Evolutionary conservation across 257 asterid species (phyloP).

Genomic region (Solanum commersonii): DNA sequence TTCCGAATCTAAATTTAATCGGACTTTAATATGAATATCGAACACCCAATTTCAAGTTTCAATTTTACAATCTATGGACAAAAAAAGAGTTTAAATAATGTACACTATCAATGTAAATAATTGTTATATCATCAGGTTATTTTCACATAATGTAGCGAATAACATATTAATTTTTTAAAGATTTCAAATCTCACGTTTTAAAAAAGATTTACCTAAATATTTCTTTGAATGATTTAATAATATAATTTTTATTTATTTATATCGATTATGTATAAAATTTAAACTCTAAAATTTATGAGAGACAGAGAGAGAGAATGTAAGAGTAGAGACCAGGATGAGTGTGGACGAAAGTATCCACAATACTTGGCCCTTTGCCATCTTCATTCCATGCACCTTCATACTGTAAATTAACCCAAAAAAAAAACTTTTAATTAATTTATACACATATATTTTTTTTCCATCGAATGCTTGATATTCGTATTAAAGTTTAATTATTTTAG

Average conservation of each 20-base stretch:
- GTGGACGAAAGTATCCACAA: neutral
- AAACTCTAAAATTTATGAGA: neutral
- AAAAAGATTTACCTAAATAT: neutral
- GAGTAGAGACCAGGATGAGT: neutral
- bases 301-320: neutral
- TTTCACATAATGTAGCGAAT: neutral
- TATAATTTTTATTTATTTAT: neutral
- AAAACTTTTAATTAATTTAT: neutral
- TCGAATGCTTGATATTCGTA: too few species aligned
- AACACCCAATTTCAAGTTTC: neutral
- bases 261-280: neutral
- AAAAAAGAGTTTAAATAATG: neutral
- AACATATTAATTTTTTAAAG: neutral
- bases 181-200: neutral
- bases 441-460: neutral
- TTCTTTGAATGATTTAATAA: neutral
- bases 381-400: slow-evolving; percentile 1
- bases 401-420: neutral
- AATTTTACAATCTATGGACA: neutral
- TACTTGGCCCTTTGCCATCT: neutral
- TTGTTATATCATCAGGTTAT: neutral
- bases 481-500: too few species aligned
- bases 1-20: too few species aligned
- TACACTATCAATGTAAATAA: neutral
- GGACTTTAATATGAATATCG: accelerated